Evolutionary conservation across 495 filamentous ascomycete species (phyloP), one percentile per base, ranked within the genome.

Genomic region (Daldinia concentrica): DNA sequence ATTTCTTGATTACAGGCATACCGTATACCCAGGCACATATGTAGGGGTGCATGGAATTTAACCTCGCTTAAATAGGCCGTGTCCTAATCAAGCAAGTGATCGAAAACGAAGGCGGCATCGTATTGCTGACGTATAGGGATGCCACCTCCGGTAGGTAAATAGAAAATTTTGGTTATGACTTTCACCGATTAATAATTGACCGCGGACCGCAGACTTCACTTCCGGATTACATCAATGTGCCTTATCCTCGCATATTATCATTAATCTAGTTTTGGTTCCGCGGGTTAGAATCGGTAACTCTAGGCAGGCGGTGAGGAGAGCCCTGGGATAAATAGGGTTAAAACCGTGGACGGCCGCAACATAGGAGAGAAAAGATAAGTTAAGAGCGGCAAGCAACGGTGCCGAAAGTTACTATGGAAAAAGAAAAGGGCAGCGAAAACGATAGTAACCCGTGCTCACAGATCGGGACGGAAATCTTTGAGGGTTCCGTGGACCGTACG

Each of bases 111-210:
- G 26, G 50, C 14, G 26, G 5, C 27, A 54, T 30, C 50, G 24
- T 8, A 54, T 15, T 30, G 9, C 50, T 17, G 14, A n/a, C 26
- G 24, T 29, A 15, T 54, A 7, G 15, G 24, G 27, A 30, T 54
- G 15, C 50, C 12, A 54, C 14, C 50, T 54, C 50, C 48, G 26
- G 11, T 52, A 26, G 19, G 45, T 62, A 36, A 36, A 14, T 14
- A 36, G 9, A 36, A 3, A 36, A 36, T 14, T 14, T 36, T 4
- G 34, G 12, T 14, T 36, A 14, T 12, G 12, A 36, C 12, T 22
- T 9, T 48, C 27, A 22, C 57, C 17, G 37, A 66, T 62, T 39
- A 61, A 39, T 71, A 70, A 71, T 71, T 24, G 57, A 71, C 50
- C 22, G 50, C 61, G 58, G 62, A 51, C 65, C 57, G 26, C 1